Evolutionary conservation across 192 early-diverging fungal species (phyloP).

Genomic region (Obelidium mucronatum): DNA sequence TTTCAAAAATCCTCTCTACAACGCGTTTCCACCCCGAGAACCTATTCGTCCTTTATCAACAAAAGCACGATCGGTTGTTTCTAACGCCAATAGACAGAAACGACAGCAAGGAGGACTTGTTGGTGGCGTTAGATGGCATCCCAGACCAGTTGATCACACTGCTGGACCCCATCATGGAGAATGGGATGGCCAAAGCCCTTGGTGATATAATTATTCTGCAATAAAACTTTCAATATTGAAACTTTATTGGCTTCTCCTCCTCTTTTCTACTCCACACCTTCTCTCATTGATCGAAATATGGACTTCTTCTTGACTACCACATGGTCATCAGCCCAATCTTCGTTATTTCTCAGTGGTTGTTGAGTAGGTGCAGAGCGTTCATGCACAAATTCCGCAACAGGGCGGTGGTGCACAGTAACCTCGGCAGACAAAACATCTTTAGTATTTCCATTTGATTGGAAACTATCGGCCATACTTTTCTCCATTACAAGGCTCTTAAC

Average conservation of each 20-base stretch:
- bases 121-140: slow-evolving; percentile 4
- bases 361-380: not conserved
- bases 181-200: not conserved
- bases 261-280: not conserved
- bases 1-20: slow-evolving; percentile 20
- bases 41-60: not conserved
- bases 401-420: not conserved
- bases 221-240: too few species aligned
- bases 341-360: not conserved
- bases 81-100: too few species aligned
- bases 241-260: not conserved
- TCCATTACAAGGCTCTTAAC: too few species aligned
- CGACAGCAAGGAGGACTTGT: too few species aligned
- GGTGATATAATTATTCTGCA: not conserved
- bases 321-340: not conserved
- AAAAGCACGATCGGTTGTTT: not conserved
- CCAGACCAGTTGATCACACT: slow-evolving; percentile 2
- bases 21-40: slow-evolving; percentile 23
- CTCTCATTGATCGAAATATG: not conserved
- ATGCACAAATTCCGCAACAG: slow-evolving; percentile 6
- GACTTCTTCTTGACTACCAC: not conserved
- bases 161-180: slow-evolving; percentile 14
- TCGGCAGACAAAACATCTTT: too few species aligned
- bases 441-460: too few species aligned
- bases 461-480: too few species aligned